phyloP scores from a whole-genome alignment of 805 yeast species.

The Candida insectorum region DNA sequence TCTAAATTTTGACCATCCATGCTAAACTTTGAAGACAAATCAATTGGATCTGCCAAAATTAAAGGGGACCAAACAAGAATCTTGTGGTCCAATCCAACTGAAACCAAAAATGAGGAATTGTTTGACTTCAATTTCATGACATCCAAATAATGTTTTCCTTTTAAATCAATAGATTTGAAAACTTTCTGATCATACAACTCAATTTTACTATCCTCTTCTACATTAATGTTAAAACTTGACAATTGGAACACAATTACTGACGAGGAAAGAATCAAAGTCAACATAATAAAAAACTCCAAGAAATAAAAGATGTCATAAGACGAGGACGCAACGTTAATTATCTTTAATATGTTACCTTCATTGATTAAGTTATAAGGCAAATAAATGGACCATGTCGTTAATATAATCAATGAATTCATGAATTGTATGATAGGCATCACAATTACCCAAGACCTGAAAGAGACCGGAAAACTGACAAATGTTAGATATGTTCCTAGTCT shows the following conservation, averaged over 20 bases:
- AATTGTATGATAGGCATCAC: constrained; percentile 19
- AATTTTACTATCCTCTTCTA: constrained; percentile 9
- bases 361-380: constrained; percentile 15
- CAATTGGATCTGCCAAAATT: constrained; percentile 18
- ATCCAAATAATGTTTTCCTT: constrained; percentile 58
- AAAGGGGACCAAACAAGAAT: constrained; percentile 74
- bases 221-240: constrained; percentile 12
- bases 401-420: constrained; percentile 15
- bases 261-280: constrained; percentile 50
- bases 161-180: constrained; percentile 30
- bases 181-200: constrained; percentile 16
- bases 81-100: constrained; percentile 72
- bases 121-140: constrained; percentile 60
- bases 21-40: constrained; percentile 28
- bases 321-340: constrained; percentile 8
- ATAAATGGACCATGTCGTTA: constrained; percentile 20
- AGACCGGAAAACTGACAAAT: constrained; percentile 32
- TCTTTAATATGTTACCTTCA: constrained; percentile 2
- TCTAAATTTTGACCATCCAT: constrained; percentile 19
- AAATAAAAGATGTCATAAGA: constrained; percentile 35
- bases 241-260: constrained; percentile 17
- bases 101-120: constrained; percentile 59
- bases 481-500: constrained; percentile 21
- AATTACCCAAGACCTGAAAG: constrained; percentile 27
- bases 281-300: constrained; percentile 52